Base-by-base conservation (phyloP, 192 early-diverging fungal species). In the Podila verticillata region DNA sequence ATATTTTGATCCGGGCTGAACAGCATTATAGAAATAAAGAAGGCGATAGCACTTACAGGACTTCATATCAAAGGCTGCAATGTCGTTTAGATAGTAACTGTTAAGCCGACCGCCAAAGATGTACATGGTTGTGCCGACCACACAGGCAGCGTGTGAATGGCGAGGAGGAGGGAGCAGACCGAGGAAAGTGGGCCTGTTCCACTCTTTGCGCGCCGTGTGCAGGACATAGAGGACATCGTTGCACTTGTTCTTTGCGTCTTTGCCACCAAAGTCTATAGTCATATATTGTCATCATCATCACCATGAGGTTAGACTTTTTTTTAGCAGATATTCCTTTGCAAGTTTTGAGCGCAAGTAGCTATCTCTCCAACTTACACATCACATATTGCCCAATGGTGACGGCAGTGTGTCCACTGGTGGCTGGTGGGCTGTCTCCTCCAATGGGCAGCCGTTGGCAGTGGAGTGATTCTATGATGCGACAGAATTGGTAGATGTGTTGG, bases 61-160 rank as follows among this genome's bases (percentile, higher is more conserved):
- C 29, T 75, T 86, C 31, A 83, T 61, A 48, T 89, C 85, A 66
- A 89, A 86, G 15, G 80, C 64, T 12, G 79, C 74, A 29, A 89
- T 73, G 15, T 89, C 88, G 48, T 86, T 83, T 32, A 86, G 72
- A 29, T 84, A 86, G 29, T 81, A 73, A 32, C 81, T 83, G 20
- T 72, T 57, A 13, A 72, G 57, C 63, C 82, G 79, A 20, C 88
- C 88, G 61, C 88, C 86, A 44, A 74, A 85, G 61, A 88, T 73
- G 70, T 84, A 89, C 81, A 89, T 84, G 39, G 68, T 68, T 12
- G 82, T 85, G 20, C 81, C 84, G 19, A 85, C 24, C 8, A 82
- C 65, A 59, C 82, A 82, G 19, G 87, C 84, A 3, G 87, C 68
- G 61, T 89, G 88, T 22, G 87, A 87, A 24, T 82, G 80, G 13